Conservation (phyloP, 495 filamentous ascomycete genomes). For the Hyaloscypha variabilis region DNA sequence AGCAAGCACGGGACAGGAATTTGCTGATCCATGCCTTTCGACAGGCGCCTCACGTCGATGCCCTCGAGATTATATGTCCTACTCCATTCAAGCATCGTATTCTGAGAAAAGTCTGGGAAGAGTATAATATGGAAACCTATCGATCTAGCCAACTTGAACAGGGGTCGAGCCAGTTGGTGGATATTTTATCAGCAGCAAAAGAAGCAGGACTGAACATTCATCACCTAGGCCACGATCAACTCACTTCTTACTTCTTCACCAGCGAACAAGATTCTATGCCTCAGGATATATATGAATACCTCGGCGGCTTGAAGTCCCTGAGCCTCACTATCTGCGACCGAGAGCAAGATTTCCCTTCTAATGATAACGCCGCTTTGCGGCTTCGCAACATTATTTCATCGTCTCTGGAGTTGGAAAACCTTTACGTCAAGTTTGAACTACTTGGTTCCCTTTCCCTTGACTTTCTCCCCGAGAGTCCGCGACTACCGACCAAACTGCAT, state of each 20-base stretch:
- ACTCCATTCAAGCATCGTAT: conserved; percentile 17
- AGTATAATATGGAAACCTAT: conserved; percentile 12
- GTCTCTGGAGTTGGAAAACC: conserved; percentile 1
- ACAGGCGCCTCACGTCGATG: conserved; percentile 2
- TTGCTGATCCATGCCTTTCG: conserved; percentile 8
- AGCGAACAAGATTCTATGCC: neutral
- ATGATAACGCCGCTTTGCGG: neutral
- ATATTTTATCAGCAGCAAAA: conserved; percentile 17
- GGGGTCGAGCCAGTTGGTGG: neutral
- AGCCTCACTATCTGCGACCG: neutral
- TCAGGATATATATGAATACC: neutral
- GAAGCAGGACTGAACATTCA: conserved; percentile 18
- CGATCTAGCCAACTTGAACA: too few species aligned
- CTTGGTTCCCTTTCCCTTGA: neutral
- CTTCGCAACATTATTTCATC: neutral
- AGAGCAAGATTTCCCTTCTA: neutral
- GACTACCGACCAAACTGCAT: neutral
- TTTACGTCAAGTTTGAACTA: neutral
- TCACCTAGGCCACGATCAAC: conserved; percentile 10
- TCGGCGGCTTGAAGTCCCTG: conserved; percentile 11
- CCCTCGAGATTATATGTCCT: conserved; percentile 5
- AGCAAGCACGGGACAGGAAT: neutral
- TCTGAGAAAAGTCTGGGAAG: conserved; percentile 23
- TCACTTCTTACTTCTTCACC: conserved; percentile 10
- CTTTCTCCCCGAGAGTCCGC: neutral